Percentiles rank a stretch among this genome's conserved stretches.
Evolutionary conservation across 2,329 filamentous ascomycete genomes (phyloP).

Genomic region (Arthroderma uncinatum): DNA sequence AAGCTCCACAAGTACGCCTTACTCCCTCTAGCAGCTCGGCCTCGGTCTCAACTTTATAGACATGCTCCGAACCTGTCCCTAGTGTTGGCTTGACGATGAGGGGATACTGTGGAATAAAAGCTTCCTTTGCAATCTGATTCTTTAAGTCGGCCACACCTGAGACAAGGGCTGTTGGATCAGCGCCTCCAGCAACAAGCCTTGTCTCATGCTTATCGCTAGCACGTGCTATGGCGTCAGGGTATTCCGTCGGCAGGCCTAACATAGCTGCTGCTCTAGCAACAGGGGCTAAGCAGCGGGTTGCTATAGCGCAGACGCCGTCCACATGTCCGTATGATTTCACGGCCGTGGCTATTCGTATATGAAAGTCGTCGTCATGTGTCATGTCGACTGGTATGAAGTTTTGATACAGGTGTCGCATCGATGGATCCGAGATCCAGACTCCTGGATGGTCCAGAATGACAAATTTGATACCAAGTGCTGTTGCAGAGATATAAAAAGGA

Average conservation of each 20-base stretch:
- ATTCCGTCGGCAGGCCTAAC: slow-evolving; percentile 1
- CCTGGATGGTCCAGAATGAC: slow-evolving; percentile 29
- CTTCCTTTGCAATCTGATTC: too few species aligned
- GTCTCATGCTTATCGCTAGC: neutral
- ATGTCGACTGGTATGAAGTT: slow-evolving; percentile 19
- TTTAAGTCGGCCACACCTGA: too few species aligned
- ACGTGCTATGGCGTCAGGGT: neutral
- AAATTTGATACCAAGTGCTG: slow-evolving; percentile 28
- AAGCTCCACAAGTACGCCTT: neutral
- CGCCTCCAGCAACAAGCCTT: neutral
- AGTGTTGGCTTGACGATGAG: slow-evolving; percentile 30
- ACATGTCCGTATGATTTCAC: neutral
- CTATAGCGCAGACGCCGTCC: slow-evolving; percentile 11
- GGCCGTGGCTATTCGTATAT: neutral
- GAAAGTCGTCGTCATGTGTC: neutral
- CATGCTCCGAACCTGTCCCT: slow-evolving; percentile 26
- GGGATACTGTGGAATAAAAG: too few species aligned
- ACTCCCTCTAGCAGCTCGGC: neutral
- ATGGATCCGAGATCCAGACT: slow-evolving; percentile 31
- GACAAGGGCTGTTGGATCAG: too few species aligned
- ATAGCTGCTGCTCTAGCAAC: neutral
- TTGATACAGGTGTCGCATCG: slow-evolving; percentile 21
- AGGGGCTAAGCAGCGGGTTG: neutral
- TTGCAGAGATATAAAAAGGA: too few species aligned
- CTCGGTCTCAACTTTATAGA: slow-evolving; percentile 12